Conservation (phyloP, 495 filamentous ascomycete genomes). For the Aspergillus sclerotioniger region DNA sequence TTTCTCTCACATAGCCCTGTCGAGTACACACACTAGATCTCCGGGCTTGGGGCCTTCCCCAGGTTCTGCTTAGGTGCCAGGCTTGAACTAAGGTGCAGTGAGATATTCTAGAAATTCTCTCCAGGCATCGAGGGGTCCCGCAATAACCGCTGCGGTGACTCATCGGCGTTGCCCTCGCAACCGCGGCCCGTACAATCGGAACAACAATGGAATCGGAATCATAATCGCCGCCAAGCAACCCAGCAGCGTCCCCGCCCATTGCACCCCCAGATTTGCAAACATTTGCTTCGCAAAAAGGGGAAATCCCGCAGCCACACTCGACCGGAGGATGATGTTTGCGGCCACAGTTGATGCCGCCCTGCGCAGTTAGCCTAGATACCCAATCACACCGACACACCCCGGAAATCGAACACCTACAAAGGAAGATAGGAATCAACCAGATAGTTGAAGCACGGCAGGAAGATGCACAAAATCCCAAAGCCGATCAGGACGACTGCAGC, state of each 20-base stretch:
- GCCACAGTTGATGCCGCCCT: slow-evolving; percentile 75
- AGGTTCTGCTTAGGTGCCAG: too few relatives aligned
- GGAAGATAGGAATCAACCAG: slow-evolving; percentile 44
- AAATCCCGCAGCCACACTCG: slow-evolving; percentile 66
- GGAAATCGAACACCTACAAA: slow-evolving; percentile 46
- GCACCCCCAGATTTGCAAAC: slow-evolving; percentile 68
- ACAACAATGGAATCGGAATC: slow-evolving; percentile 70
- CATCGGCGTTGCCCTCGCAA: slow-evolving; percentile 40
- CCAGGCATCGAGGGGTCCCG: too few relatives aligned
- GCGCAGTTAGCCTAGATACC: not conserved
- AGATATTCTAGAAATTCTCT: too few relatives aligned
- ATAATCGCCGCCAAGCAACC: slow-evolving; percentile 64
- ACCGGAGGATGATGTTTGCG: slow-evolving; percentile 77
- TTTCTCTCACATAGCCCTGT: too few relatives aligned
- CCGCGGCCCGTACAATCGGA: slow-evolving; percentile 59
- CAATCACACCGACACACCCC: not conserved
- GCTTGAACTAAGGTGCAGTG: too few relatives aligned
- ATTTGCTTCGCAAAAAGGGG: slow-evolving; percentile 74
- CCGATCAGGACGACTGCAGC: slow-evolving; percentile 19
- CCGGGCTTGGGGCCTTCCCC: too few relatives aligned
- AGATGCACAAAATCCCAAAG: slow-evolving; percentile 24
- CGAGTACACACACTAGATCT: too few relatives aligned
- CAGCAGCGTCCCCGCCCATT: slow-evolving; percentile 71
- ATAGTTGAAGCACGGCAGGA: slow-evolving; percentile 27
- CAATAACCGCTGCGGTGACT: too few relatives aligned